Evolutionary conservation across 2,329 filamentous ascomycete species (phyloP), one percentile per base, ranked within the genome.

Genomic region (Fusarium dimerum): DNA sequence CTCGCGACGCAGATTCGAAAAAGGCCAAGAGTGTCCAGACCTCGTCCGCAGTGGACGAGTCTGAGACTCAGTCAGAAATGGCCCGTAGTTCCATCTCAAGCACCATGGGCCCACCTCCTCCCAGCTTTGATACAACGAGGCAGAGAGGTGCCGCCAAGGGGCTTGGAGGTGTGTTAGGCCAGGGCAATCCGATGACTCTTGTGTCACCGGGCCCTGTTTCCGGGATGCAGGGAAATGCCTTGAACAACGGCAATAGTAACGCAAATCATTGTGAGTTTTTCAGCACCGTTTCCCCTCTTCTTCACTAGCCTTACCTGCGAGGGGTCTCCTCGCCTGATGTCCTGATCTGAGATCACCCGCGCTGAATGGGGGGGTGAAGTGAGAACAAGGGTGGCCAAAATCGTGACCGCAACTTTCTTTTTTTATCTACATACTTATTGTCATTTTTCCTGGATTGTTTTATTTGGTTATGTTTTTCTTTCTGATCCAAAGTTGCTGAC

Each of bases 1-100:
- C 92, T 63, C 87, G 93, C 73, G 93, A 99, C 68, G 79, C 86
- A 62, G 84, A 86, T 57, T 73, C 87, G 54, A 96, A 94, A 75
- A 93, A 92, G 74, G 76, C 82, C 64, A 96, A 93, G 76, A 81
- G 78, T 67, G 57, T 57, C 57, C 68, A 66, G 52, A 57, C 47
- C 56, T 74, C 79, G 54, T 78, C 83, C 47, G 75, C 76, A 41
- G 78, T 80, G 51, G 85, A 88, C 64, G 85, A 88, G 68, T 80
- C 84, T 60, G 81, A 83, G 48, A 71, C 79, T 43, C 69, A 69
- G 45, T 68, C 69, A 54, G 81, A 84, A 49, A 71, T 79, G 61
- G 74, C 74, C 55, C 76, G 78, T 67, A 80, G 76, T 71, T 78
- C 85, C 48, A 78, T 87, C 57, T 71, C 76, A 58, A 80, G 73